These are phyloP conservation scores for Exophiala aquamarina DNA, from an alignment of 2,329 filamentous ascomycete species.

Conservation along the genomic window DNA sequence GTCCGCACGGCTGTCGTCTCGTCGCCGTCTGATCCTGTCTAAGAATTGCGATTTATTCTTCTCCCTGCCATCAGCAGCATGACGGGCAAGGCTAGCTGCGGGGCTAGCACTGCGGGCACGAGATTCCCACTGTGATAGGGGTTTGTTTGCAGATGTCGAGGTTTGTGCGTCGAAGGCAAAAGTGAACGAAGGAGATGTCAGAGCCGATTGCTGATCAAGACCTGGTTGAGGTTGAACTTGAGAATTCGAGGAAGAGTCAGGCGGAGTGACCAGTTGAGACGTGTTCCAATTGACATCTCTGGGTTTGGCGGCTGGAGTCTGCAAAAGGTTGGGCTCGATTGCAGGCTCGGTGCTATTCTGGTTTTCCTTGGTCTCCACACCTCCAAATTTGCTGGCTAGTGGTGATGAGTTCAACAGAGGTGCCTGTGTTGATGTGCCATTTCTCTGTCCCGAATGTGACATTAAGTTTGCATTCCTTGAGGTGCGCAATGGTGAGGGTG, in stretches of 20 bases:
- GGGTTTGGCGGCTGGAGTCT: constrained; percentile 6
- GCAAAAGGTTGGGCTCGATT: background rate
- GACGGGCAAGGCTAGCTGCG: constrained; percentile 11
- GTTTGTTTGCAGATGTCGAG: constrained; percentile 25
- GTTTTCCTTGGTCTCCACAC: constrained; percentile 1
- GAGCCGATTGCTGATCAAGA: background rate
- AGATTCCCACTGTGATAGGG: constrained; percentile 23
- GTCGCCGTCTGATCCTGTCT: constrained; percentile 38
- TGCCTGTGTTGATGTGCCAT: background rate
- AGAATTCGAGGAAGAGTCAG: constrained; percentile 9
- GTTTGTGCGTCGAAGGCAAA: constrained; percentile 20
- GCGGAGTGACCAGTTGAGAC: constrained; percentile 9
- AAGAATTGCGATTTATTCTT: constrained; percentile 41
- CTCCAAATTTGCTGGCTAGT: constrained; percentile 1
- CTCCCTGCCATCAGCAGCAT: constrained; percentile 21
- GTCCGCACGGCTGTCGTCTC: constrained; percentile 40
- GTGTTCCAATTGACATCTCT: constrained; percentile 1
- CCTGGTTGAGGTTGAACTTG: background rate
- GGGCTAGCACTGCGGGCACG: constrained; percentile 16
- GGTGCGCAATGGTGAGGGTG: constrained; percentile 25
- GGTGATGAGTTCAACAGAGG: constrained; percentile 14
- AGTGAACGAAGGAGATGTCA: constrained; percentile 2
- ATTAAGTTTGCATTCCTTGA: constrained; percentile 27
- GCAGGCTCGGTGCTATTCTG: background rate
- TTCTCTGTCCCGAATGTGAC: constrained; percentile 3